A percentile compares a stretch with the other conserved stretches of the same genome.
phyloP scores from a whole-genome alignment of 176 grass and related monocot genomes.

The Pharus latifolius region DNA sequence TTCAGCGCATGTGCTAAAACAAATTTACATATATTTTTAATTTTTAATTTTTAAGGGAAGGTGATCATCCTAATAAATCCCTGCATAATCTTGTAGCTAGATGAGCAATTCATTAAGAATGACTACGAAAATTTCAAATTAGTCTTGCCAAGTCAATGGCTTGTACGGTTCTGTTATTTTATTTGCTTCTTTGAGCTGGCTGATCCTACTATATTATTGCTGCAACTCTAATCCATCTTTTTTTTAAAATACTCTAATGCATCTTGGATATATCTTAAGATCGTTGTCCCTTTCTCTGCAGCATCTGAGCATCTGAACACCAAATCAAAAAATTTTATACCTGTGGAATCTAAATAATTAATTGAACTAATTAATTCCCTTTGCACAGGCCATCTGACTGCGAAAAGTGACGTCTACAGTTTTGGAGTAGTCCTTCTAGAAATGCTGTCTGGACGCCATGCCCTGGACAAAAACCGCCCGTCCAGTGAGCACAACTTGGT shows the following conservation, averaged over 20 bases:
- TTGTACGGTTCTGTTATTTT: not conserved
- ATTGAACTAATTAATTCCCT: not conserved
- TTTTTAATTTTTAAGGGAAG: not conserved
- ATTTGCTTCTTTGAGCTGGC: not conserved
- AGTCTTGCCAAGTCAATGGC: not conserved
- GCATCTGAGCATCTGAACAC: not conserved
- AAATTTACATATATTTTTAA: not conserved
- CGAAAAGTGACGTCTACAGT: constrained; percentile 69
- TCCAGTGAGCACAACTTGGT: constrained; percentile 57
- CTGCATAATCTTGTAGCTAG: not conserved
- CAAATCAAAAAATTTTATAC: not conserved
- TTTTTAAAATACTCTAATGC: not conserved
- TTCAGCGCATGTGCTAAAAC: constrained; percentile 12
- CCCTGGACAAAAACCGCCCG: constrained; percentile 63
- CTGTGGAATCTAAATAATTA: not conserved
- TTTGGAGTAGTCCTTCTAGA: constrained; percentile 64
- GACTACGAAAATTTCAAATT: not conserved
- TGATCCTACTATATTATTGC: not conserved
- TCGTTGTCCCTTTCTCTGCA: not conserved
- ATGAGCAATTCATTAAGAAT: not conserved
- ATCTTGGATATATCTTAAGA: not conserved
- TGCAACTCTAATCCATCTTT: too few species aligned
- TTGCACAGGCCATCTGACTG: constrained; percentile 44
- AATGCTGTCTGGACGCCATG: constrained; percentile 39
- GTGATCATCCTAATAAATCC: not conserved